A percentile compares a stretch with the other conserved stretches of the same genome.
Evolutionary conservation across 225 moss, liverwort and hornwort species (phyloP).

Genomic region (Physcomitrellopsis africana): DNA sequence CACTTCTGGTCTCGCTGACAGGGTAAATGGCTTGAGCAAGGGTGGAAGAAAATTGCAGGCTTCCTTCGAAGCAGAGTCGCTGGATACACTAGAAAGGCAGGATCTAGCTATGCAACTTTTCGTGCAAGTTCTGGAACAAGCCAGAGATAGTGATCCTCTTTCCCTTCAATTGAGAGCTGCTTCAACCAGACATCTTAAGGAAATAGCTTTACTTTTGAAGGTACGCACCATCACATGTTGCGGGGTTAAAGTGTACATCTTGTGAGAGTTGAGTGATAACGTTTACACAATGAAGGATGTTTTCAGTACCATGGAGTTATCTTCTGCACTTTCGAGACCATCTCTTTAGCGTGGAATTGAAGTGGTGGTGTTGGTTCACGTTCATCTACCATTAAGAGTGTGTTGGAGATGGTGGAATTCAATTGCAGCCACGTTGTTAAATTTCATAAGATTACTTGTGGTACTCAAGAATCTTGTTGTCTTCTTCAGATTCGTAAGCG

Average conservation of each 20-base stretch:
- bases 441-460: constrained; percentile 16
- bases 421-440: constrained; percentile 4
- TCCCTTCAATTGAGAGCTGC: constrained; percentile 56
- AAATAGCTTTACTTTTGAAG: constrained; percentile 66
- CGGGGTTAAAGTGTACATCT: constrained; percentile 1
- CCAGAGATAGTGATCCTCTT: constrained; percentile 38
- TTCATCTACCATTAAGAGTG: constrained; percentile 5
- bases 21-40: constrained; percentile 32
- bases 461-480: constrained; percentile 8
- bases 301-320: not conserved
- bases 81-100: constrained; percentile 67
- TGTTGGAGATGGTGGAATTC: constrained; percentile 13
- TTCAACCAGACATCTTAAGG: constrained; percentile 62
- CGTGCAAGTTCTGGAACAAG: constrained; percentile 55
- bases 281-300: not conserved
- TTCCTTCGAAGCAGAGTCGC: constrained; percentile 59
- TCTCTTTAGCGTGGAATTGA: not conserved
- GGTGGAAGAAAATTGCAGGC: constrained; percentile 39
- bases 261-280: constrained; percentile 17
- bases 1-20: constrained; percentile 33
- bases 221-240: constrained; percentile 27
- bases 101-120: constrained; percentile 66
- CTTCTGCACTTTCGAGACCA: constrained; percentile 6
- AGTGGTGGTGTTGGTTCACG: constrained; percentile 15
- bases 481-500: constrained; percentile 61